Evolutionary conservation across 1,139 yeast genomes (phyloP).

Genomic region (Candida sp.): DNA sequence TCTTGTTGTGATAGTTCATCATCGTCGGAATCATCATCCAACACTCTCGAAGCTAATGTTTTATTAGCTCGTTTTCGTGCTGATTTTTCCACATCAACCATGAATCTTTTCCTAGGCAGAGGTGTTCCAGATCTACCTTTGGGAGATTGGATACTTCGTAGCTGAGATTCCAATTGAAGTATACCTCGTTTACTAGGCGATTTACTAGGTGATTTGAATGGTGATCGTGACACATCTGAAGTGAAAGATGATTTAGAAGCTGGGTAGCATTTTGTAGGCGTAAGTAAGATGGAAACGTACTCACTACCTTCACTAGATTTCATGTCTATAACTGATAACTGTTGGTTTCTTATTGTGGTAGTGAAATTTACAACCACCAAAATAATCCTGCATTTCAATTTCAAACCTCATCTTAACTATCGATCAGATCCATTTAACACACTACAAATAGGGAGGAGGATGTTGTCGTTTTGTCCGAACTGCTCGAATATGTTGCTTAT

Average conservation of each 20-base stretch:
- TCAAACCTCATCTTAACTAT: not conserved
- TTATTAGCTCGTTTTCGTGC: constrained; percentile 50
- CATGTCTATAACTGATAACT: not conserved
- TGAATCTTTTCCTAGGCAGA: constrained; percentile 42
- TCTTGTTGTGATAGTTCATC: constrained; percentile 34
- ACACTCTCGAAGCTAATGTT: constrained; percentile 25
- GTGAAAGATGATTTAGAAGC: constrained; percentile 1
- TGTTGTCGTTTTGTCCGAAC: constrained; percentile 93
- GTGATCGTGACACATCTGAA: constrained; percentile 3
- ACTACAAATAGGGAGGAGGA: constrained; percentile 16
- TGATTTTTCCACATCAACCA: constrained; percentile 41
- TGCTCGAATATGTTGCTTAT: constrained; percentile 84
- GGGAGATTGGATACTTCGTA: constrained; percentile 20
- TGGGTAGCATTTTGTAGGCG: not conserved
- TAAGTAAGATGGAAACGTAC: constrained; percentile 2
- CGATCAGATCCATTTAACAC: no score
- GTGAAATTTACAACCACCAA: not conserved
- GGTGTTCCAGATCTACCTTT: constrained; percentile 45
- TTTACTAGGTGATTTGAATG: constrained; percentile 7
- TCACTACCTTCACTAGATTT: not conserved
- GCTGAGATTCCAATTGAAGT: constrained; percentile 1
- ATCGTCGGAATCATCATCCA: constrained; percentile 34
- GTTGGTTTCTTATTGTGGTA: not conserved
- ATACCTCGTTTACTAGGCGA: constrained; percentile 6
- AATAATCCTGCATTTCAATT: not conserved